Evolutionary conservation across 2,329 filamentous ascomycete species (phyloP).

Genomic region (Talaromyces verruculosus): DNA sequence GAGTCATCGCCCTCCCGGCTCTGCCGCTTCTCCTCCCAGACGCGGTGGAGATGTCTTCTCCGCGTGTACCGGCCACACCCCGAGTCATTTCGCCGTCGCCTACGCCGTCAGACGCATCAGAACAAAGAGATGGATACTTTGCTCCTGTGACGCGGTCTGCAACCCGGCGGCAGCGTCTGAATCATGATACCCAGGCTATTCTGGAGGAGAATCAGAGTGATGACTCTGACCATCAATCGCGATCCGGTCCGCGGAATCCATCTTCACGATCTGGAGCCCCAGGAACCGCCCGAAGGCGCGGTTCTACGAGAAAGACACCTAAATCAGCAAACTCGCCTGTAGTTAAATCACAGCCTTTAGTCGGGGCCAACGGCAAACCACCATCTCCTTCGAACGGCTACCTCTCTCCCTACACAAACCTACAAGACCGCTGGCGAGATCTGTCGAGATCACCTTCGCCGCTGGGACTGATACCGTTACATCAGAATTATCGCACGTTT

Average conservation of each 20-base stretch:
- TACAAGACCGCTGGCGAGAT: conserved; percentile 73
- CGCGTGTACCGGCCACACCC: conserved; percentile 65
- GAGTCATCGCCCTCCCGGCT: conserved; percentile 29
- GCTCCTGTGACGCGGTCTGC: conserved; percentile 77
- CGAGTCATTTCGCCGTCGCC: conserved; percentile 89
- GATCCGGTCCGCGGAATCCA: conserved; percentile 71
- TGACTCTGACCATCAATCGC: conserved; percentile 58
- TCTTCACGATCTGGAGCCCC: conserved; percentile 42
- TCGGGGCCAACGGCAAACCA: conserved; percentile 37
- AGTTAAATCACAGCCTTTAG: conserved; percentile 38
- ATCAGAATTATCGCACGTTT: conserved; percentile 85
- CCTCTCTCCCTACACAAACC: conserved; percentile 62
- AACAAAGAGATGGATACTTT: conserved; percentile 62
- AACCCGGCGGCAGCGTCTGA: conserved; percentile 54
- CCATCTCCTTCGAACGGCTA: conserved; percentile 59
- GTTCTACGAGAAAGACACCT: conserved; percentile 45
- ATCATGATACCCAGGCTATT: conserved; percentile 59
- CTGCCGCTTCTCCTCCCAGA: conserved; percentile 53
- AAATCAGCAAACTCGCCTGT: conserved; percentile 32
- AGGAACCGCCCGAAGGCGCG: conserved; percentile 43
- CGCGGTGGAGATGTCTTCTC: conserved; percentile 45
- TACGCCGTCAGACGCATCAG: conserved; percentile 56
- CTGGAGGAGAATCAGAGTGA: conserved; percentile 55
- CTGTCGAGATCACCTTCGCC: conserved; percentile 90
- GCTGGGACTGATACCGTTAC: conserved; percentile 90